Conservation (phyloP, 163 green algal species). For the Coccomyxa subellipsoidea region DNA sequence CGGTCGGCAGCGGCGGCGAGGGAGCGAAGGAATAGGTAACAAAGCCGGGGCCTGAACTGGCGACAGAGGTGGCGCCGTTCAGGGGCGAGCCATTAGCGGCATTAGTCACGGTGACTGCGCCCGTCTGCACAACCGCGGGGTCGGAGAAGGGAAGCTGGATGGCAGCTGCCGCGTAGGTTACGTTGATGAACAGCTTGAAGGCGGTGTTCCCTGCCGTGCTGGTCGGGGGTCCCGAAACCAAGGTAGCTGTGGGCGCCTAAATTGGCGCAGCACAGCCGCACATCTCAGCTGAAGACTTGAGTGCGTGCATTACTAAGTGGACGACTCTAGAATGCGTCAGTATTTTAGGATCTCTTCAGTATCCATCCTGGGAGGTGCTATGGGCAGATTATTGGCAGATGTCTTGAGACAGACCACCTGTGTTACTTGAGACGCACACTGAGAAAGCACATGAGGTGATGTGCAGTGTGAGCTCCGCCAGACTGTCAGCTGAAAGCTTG, state of each 20-base stretch:
- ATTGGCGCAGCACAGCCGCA: not conserved
- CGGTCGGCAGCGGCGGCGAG: not conserved
- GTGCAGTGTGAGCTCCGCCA: too few relatives aligned
- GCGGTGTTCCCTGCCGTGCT: not conserved
- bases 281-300: not conserved
- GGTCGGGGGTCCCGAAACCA: not conserved
- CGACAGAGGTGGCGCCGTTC: not conserved
- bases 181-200: not conserved
- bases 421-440: too few relatives aligned
- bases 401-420: too few relatives aligned
- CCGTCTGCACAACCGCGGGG: not conserved
- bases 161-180: not conserved
- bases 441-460: too few relatives aligned
- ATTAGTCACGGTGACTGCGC: not conserved
- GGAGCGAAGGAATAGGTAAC: not conserved
- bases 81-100: not conserved
- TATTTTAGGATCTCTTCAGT: too few relatives aligned
- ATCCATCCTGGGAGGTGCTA: too few relatives aligned
- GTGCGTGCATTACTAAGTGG: not conserved
- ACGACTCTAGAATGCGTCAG: too few relatives aligned
- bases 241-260: not conserved
- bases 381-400: too few relatives aligned
- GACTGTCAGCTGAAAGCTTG: too few relatives aligned
- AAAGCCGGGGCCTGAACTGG: not conserved
- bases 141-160: slow-evolving; percentile 1